Evolutionary conservation across 805 yeast genomes (phyloP), one percentile per base, ranked within the genome.

Genomic region (Zygosaccharomyces bailii): DNA sequence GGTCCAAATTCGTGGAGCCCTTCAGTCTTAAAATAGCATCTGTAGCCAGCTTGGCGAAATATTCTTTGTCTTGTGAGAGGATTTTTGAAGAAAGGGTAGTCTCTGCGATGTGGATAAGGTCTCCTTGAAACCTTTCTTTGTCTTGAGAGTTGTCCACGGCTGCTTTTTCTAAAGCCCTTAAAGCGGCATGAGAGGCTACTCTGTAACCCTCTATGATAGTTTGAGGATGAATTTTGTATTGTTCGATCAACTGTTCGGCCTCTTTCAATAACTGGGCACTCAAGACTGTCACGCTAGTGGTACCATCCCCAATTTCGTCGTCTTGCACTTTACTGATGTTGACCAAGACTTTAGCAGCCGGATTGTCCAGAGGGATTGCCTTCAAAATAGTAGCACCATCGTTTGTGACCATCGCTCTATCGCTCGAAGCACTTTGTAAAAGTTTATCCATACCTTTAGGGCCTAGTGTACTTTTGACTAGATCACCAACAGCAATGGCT

Each of bases 401-500:
- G 65, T 93, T 93, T 39, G 99, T 93, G 30, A 93, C 90, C 60
- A 90, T 61, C 2, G 93, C 75, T 44, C 74, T 74, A 37, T 86
- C 87, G 34, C 93, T 79, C 4, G 89, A 76, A 14, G 96, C 86
- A 53, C 95, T 82, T 60, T 88, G 96, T 50, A 93, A 72, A 51
- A 93, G 72, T 66, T 93, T 93, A 67, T 93, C 99, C 98, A 93
- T 91, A 51, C 99, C 99, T 63, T 93, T 91, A 50, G 99, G 99
- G 11, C 99, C 99, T 52, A 93, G 72, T 2, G 99, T 84, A 23
- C 88, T 79, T 67, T 91, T 91, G 36, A 91, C 99, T 49, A 93
- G 75, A 67, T 93, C 99, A 42, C 99, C 99, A 27, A 93, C 99
- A 32, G 99, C 99, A 63, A 93, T 91, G 53, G 99, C 99, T 39